Percentiles rank a stretch among this genome's conserved stretches.
Evolutionary conservation across 202 grass and related monocot species (phyloP).

Genomic region (Setaria italica): DNA sequence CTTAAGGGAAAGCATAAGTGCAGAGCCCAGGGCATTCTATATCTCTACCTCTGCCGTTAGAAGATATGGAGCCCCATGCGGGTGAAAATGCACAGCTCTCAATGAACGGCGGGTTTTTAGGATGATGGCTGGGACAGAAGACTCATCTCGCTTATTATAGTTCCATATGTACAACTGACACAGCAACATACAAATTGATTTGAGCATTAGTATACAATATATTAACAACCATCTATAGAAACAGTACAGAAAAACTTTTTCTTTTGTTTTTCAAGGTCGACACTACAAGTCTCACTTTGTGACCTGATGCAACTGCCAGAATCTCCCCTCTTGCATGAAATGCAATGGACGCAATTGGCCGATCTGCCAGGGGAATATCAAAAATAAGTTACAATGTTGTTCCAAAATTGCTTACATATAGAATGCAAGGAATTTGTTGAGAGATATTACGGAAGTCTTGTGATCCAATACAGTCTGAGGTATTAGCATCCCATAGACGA

Average conservation of each 20-base stretch:
- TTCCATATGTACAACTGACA: slow-evolving; percentile 95
- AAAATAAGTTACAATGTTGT: slow-evolving; percentile 34
- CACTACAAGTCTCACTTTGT: slow-evolving; percentile 72
- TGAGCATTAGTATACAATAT: slow-evolving; percentile 26
- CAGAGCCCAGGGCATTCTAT: slow-evolving; percentile 44
- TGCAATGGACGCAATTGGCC: slow-evolving; percentile 96
- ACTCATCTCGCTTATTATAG: slow-evolving; percentile 80
- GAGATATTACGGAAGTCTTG: slow-evolving; percentile 85
- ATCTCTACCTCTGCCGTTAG: slow-evolving; percentile 94
- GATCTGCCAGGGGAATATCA: slow-evolving; percentile 63
- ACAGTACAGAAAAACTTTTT: slow-evolving; percentile 24
- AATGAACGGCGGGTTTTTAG: slow-evolving; percentile 92
- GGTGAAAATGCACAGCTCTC: slow-evolving; percentile 99
- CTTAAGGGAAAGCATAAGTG: slow-evolving; percentile 40
- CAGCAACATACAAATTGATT: slow-evolving; percentile 43
- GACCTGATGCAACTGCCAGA: slow-evolving; percentile 98
- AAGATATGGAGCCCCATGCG: slow-evolving; percentile 87
- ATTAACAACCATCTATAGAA: slow-evolving; percentile 39
- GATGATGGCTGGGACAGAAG: slow-evolving; percentile 69
- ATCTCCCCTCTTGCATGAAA: slow-evolving; percentile 96
- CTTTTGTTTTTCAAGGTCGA: slow-evolving; percentile 31
- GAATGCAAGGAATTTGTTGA: slow-evolving; percentile 39
- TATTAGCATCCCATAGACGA: slow-evolving; percentile 94
- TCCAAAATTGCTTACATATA: slow-evolving; percentile 37
- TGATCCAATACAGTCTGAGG: slow-evolving; percentile 79